These are phyloP conservation scores for Chamaecyparis obtusa DNA, from an alignment of 75 land plant genomes.

Conservation along the genomic window DNA sequence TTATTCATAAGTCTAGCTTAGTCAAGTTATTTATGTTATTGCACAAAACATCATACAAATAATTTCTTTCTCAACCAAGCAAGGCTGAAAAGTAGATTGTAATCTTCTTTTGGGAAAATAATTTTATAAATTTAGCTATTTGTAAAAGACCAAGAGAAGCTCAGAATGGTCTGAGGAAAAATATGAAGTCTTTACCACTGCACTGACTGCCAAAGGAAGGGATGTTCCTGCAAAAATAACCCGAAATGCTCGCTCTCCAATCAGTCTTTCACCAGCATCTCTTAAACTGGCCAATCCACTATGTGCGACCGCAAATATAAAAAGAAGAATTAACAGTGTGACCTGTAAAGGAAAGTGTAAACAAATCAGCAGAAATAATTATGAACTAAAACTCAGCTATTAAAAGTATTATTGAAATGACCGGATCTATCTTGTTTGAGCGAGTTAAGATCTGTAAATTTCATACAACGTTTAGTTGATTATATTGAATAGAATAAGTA, in stretches of 20 bases:
- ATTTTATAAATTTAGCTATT: neutral
- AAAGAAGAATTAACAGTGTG: slow-evolving; percentile 68
- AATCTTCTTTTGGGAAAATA: neutral
- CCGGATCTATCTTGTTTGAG: neutral
- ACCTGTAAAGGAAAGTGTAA: slow-evolving; percentile 47
- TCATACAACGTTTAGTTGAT: neutral
- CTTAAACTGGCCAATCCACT: slow-evolving; percentile 96
- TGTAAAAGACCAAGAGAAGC: neutral
- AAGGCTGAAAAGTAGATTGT: neutral
- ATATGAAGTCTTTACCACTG: slow-evolving; percentile 60
- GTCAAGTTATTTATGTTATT: neutral
- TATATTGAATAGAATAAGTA: neutral
- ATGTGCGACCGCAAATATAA: slow-evolving; percentile 82
- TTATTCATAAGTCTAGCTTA: neutral
- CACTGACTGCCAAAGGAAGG: slow-evolving; percentile 90
- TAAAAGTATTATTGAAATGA: neutral
- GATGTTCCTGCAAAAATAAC: slow-evolving; percentile 91
- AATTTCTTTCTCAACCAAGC: neutral
- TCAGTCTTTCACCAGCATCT: slow-evolving; percentile 73
- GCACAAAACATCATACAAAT: neutral
- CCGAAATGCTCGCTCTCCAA: slow-evolving; percentile 89
- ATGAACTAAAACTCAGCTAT: neutral
- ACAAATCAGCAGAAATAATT: neutral
- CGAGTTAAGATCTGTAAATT: neutral
- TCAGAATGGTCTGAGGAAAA: neutral